Base-by-base conservation (phyloP, 2,329 filamentous ascomycete species). In the Colletotrichum australisinense region DNA sequence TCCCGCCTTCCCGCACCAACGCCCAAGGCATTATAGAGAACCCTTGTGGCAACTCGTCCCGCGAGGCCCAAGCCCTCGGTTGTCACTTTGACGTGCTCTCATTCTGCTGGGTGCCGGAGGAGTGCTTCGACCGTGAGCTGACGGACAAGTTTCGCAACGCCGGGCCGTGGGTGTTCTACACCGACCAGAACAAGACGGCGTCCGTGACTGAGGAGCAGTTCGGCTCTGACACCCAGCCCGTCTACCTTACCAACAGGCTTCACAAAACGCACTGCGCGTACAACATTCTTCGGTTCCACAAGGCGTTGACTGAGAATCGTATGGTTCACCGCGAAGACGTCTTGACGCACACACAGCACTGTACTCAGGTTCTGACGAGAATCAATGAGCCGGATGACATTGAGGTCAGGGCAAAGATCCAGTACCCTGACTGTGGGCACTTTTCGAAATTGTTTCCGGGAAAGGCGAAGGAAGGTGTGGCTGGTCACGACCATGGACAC, bases 341-440 rank as follows among this genome's bases (percentile, higher is more conserved):
- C 35, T 63, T 63, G 38, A 63, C 59, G 59, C 59, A 63, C 59
- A 63, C 59, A 14, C 12, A 49, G 8, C 59, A 63, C n/a, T 63
- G 59, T n/a, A 52, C 59, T 12, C 22, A 63, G 24, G 59, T 63
- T 49, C 22, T 32, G 5, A 56, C 30, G 19, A 19, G 28, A n/a
- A 8, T 24, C 6, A 59, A 59, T 22, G n/a, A 59, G 22, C 56
- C 30, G 30, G 30, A 59, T 7, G 30, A 59, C 6, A 59, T 59
- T 19, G 30, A 59, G 19, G 56, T 59, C 2, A 59, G 56, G 8
- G 56, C 30, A 35, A 22, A 35, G 32, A 59, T 59, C 14, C 30
- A 59, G 56, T 59, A 59, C 22, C 56, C 56, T 19, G 30, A 59
- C 22, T 59, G 30, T 30, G 30, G 56, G 16, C 30, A 59, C 30